These are phyloP conservation scores for Senna tora DNA, from an alignment of 306 rosid genomes.

Conservation along the genomic window DNA sequence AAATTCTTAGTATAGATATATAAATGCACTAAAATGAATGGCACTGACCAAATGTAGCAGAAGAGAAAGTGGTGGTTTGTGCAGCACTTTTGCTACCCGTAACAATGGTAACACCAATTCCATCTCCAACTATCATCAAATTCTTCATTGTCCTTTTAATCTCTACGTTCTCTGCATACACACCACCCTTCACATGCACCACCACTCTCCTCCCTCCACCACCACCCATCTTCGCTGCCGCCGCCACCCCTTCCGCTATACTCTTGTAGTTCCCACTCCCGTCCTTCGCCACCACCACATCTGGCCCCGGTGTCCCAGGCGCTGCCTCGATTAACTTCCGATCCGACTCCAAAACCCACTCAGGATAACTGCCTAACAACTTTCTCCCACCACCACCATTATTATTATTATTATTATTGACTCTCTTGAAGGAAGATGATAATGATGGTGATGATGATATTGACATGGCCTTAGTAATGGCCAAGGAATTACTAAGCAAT, in stretches of 20 bases:
- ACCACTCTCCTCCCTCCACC: conserved; percentile 46
- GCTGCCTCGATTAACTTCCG: conserved; percentile 53
- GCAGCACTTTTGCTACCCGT: conserved; percentile 39
- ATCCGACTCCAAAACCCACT: conserved; percentile 61
- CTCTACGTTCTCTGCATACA: conserved; percentile 62
- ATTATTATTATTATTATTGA: background rate
- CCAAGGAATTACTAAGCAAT: conserved; percentile 74
- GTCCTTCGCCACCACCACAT: conserved; percentile 71
- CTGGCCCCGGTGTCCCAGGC: conserved; percentile 32
- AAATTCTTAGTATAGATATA: too few species aligned
- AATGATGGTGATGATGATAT: background rate
- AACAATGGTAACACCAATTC: conserved; percentile 65
- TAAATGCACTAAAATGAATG: too few species aligned
- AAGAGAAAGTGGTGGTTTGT: conserved; percentile 66
- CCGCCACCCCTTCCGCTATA: conserved; percentile 62
- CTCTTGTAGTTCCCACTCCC: conserved; percentile 66
- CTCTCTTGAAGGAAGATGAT: too few species aligned
- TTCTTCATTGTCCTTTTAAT: conserved; percentile 53
- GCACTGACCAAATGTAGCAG: conserved; percentile 82
- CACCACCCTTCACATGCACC: conserved; percentile 72
- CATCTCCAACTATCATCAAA: conserved; percentile 80
- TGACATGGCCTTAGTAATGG: conserved; percentile 43
- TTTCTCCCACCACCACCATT: conserved; percentile 36
- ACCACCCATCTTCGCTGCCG: conserved; percentile 45
- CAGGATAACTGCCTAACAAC: conserved; percentile 54